Base-by-base conservation (phyloP, 805 yeast species). In the Clavispora asparagi region DNA sequence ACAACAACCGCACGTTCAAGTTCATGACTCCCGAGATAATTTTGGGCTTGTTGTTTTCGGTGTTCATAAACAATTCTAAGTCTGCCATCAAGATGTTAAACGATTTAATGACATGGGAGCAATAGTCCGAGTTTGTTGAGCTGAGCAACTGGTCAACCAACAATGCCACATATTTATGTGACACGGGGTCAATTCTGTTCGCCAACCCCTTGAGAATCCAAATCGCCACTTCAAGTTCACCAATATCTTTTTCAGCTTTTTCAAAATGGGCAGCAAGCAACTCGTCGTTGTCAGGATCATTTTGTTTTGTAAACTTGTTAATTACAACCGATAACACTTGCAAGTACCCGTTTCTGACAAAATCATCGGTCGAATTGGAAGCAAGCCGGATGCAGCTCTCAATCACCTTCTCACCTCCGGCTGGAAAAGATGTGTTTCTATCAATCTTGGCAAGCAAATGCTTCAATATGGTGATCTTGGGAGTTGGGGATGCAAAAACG, bases 131-230 rank as follows among this genome's bases (percentile, higher is more conserved):
- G 51, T 6, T 57, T 47, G 14, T 78, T 42, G 39, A 76, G 54
- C 54, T 46, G 55, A 36, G 55, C 62, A 55, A 73, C 9, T 57
- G 47, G 3, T 45, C 47, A 6, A 63, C 51, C 10, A 69, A 33
- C 17, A 54, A 46, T 27, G 53, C 41, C 38, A 66, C 46, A 39
- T 55, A 58, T 19, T 48, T 45, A 13, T 61, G 38, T 2, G 74
- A 75, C 5, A 46, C 39, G 4, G 53, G 50, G 48, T 83, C 84
- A 51, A 77, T 77, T 54, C 77, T 80, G 61, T 87, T 59, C 0
- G 87, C 58, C 42, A 87, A 68, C 0, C 87, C 91, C 61, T 88
- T 90, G 17, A 82, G 67, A 7, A 83, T 63, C 96, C 96, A 90
- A 2, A 83, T 68, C 10, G 73, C 61, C 0, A 75, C 59, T 59